A percentile compares a stretch with the other conserved stretches of the same genome.
Conservation (phyloP, 257 asterid species). For the Primulina huaijiensis region DNA sequence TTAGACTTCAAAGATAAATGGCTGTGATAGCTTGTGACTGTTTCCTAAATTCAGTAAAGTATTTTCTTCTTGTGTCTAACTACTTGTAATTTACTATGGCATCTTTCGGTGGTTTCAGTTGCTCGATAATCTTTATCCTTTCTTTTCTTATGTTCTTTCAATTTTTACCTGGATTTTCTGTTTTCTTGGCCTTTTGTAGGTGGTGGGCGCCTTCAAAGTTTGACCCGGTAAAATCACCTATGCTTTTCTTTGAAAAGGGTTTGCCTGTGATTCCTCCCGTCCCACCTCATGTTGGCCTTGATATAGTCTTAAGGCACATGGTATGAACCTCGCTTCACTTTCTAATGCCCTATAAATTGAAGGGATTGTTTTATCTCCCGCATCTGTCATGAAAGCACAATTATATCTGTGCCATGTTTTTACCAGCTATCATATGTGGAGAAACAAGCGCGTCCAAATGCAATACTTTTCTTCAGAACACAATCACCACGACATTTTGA, state of each 20-base stretch:
- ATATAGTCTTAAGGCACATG: constrained; percentile 70
- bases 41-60: neutral
- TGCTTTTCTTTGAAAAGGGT: constrained; percentile 89
- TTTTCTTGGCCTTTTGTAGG: constrained; percentile 43
- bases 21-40: neutral
- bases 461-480: constrained; percentile 63
- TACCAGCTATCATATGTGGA: constrained; percentile 57
- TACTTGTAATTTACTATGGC: constrained; percentile 2
- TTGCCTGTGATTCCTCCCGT: constrained; percentile 68
- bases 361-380: neutral
- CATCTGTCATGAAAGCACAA: neutral
- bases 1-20: neutral
- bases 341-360: constrained; percentile 4
- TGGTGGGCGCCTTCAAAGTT: constrained; percentile 99
- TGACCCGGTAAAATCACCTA: constrained; percentile 91
- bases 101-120: constrained; percentile 4
- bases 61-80: neutral
- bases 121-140: neutral
- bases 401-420: constrained; percentile 12
- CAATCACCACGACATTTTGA: constrained; percentile 96
- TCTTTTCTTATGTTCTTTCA: neutral
- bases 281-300: constrained; percentile 69
- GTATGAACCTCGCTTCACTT: constrained; percentile 38
- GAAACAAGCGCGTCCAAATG: constrained; percentile 43
- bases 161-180: constrained; percentile 7